phyloP scores from a whole-genome alignment of 2,329 filamentous ascomycete species.

The Venturiaceae sp. region DNA sequence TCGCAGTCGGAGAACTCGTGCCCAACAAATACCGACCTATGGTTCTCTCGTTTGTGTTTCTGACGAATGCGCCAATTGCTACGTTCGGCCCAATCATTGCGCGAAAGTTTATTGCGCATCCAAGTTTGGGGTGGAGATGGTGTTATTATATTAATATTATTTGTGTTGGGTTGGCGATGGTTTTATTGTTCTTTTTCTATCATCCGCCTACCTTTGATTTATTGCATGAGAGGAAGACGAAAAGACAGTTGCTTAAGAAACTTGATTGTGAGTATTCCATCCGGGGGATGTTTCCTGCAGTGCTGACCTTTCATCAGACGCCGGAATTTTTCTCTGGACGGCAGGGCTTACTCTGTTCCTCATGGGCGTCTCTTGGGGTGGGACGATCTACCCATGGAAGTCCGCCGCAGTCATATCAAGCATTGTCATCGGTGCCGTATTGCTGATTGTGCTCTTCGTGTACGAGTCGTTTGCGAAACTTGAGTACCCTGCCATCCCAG shows the following conservation, averaged over 20 bases:
- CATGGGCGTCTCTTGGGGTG: constrained; percentile 37
- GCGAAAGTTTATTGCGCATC: constrained; percentile 34
- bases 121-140: constrained; percentile 38
- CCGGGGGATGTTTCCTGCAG: too few species aligned
- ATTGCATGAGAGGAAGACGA: constrained; percentile 29
- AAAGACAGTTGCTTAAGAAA: constrained; percentile 28
- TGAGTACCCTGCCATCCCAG: constrained; percentile 19
- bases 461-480: constrained; percentile 20
- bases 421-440: constrained; percentile 25
- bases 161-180: too few species aligned
- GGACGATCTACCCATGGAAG: constrained; percentile 13
- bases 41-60: constrained; percentile 15
- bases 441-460: constrained; percentile 26
- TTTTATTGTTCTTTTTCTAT: too few species aligned
- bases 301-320: too few species aligned
- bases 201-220: too few species aligned
- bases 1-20: constrained; percentile 33
- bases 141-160: constrained; percentile 39
- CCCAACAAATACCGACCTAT: constrained; percentile 29
- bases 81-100: constrained; percentile 40
- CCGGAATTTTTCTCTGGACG: constrained; percentile 36
- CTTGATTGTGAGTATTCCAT: too few species aligned
- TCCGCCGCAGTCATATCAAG: constrained; percentile 1
- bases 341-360: constrained; percentile 35
- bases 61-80: constrained; percentile 14